Conservation (phyloP, 2,329 filamentous ascomycete genomes). For the Alternaria sp. region DNA sequence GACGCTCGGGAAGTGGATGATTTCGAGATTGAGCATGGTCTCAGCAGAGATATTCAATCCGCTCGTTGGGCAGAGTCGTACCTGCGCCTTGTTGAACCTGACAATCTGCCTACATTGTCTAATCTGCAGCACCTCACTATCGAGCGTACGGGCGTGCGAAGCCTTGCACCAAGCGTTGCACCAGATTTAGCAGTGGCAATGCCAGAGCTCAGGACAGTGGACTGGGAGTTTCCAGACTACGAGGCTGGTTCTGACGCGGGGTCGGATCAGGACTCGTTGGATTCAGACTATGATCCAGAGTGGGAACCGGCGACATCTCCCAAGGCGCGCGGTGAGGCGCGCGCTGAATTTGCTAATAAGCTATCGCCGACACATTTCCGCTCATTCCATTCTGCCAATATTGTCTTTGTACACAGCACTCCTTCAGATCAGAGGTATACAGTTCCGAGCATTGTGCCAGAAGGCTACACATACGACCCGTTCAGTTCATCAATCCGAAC, state of each 20-base stretch:
- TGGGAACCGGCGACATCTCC: constrained; percentile 1
- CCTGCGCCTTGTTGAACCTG: not conserved
- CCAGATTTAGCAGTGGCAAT: not conserved
- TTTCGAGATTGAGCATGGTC: constrained; percentile 1
- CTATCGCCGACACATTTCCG: not conserved
- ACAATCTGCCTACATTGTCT: constrained; percentile 3
- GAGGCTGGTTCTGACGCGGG: not conserved
- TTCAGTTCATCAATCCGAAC: constrained; percentile 16
- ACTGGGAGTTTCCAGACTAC: constrained; percentile 7
- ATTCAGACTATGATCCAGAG: not conserved
- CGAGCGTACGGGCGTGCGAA: not conserved
- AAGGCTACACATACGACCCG: constrained; percentile 7
- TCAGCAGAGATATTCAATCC: constrained; percentile 1
- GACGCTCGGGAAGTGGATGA: constrained; percentile 6
- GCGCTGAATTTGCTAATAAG: constrained; percentile 3
- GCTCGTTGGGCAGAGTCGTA: not conserved
- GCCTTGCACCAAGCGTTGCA: constrained; percentile 7
- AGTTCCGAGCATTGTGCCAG: constrained; percentile 9
- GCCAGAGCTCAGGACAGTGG: constrained; percentile 3
- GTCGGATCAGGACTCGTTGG: constrained; percentile 5
- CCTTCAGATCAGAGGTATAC: constrained; percentile 4
- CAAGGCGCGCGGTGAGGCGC: not conserved
- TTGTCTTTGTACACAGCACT: constrained; percentile 2
- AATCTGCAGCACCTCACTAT: constrained; percentile 6
- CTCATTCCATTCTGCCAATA: constrained; percentile 1